Base-by-base conservation (phyloP, 148 eudicot genomes). In the Polygonum maritimum region DNA sequence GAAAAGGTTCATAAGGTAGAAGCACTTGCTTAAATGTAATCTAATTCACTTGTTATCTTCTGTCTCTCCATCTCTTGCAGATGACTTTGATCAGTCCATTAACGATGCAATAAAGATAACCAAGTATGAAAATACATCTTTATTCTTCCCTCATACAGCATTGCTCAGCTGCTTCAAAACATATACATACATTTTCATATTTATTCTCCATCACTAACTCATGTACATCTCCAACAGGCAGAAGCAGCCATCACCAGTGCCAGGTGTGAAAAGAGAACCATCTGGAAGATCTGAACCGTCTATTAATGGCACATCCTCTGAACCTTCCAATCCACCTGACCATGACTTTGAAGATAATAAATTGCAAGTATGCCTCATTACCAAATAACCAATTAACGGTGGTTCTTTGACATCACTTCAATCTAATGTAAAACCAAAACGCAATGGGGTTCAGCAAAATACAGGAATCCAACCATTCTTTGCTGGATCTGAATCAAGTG, bases 1-100 rank as follows among this genome's bases (percentile, higher is more conserved):
- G 99, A 96, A 87, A 92, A 83, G 84, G 83, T 90, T 82, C 92
- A 90, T 76, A 96, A 91, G 99, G 99, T 95, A 85, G 44, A 12
- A 18, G 41, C 35, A 36, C 45, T 15, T 63, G n/a, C 71, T 36
- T 36, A 10, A 15, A 15, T 67, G 44, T 65, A 35, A 65, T 65
- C 44, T 65, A 35, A n/a, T 65, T 35, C 44, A 36, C 44, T 65
- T 31, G 67, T 60, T 5, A 60, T 35, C 44, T 78, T 51, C 74
- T 49, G 39, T 78, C 71, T 78, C 63, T 74, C 39, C 21, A 60
- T 74, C 55, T 14, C 14, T 71, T 78, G 77, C 88, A 85, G 88
- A 85, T 81, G 85, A 80, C 69, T 85, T 77, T 36, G 88, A 85
- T 65, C 88, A 88, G 40, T 90, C 96, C 19, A 94, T 94, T 80